phyloP scores from a whole-genome alignment of 352 stramenopile genomes.

The Phytophthora pisi region DNA sequence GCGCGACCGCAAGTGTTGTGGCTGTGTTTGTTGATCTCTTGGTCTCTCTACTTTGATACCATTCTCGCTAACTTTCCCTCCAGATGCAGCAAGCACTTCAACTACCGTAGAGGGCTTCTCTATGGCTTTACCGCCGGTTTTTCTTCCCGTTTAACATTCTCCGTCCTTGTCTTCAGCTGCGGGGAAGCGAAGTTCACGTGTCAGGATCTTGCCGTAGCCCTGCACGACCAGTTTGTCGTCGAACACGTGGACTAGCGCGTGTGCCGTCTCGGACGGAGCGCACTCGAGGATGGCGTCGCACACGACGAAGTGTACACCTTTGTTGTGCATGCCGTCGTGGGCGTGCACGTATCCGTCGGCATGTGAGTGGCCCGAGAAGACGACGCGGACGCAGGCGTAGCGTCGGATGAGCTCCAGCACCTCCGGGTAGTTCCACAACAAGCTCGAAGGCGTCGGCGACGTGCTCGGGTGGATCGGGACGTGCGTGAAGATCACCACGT shows the following conservation, averaged over 20 bases:
- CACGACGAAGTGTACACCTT: conserved; percentile 72
- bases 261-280: conserved; percentile 54
- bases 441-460: conserved; percentile 35
- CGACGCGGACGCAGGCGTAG: conserved; percentile 55
- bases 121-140: background rate
- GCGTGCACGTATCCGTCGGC: conserved; percentile 55
- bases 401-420: conserved; percentile 55
- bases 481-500: conserved; percentile 81
- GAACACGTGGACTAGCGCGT: conserved; percentile 68
- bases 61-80: conserved; percentile 1
- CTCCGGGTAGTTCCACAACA: conserved; percentile 85
- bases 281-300: conserved; percentile 78
- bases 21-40: conserved; percentile 6
- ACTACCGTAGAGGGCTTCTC: background rate
- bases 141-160: conserved; percentile 11
- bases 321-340: conserved; percentile 36
- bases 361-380: conserved; percentile 80
- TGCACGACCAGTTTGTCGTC: conserved; percentile 55
- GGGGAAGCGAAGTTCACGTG: conserved; percentile 55
- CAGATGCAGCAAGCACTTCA: conserved; percentile 11
- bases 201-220: conserved; percentile 66
- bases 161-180: conserved; percentile 1
- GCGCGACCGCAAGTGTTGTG: conserved; percentile 22
- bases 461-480: conserved; percentile 65
- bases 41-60: conserved; percentile 8